Percentiles rank a stretch among this genome's conserved stretches.
phyloP scores from a whole-genome alignment of 495 filamentous ascomycete species.

The Xylaria telfairii region DNA sequence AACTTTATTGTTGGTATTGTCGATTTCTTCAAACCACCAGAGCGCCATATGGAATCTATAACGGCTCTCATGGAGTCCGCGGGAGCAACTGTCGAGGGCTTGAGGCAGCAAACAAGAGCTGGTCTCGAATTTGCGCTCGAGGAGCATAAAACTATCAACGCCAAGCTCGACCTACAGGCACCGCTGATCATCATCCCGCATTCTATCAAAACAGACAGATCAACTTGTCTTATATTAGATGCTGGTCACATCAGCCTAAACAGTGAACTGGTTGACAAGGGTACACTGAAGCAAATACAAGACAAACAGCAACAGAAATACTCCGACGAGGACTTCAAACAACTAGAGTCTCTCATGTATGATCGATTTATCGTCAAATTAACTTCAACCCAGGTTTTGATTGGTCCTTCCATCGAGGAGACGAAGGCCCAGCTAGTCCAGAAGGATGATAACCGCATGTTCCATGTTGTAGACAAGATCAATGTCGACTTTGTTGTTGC shows the following conservation, averaged over 20 bases:
- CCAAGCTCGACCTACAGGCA: slow-evolving; percentile 92
- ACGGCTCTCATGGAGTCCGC: slow-evolving; percentile 91
- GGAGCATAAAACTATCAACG: slow-evolving; percentile 97
- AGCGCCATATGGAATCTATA: slow-evolving; percentile 98
- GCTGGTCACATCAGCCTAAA: slow-evolving; percentile 94
- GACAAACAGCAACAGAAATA: slow-evolving; percentile 88
- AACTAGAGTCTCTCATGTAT: slow-evolving; percentile 90
- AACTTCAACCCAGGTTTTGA: slow-evolving; percentile 90
- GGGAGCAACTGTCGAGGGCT: slow-evolving; percentile 90
- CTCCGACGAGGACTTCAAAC: slow-evolving; percentile 85
- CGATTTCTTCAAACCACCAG: slow-evolving; percentile 94
- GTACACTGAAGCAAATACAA: slow-evolving; percentile 85
- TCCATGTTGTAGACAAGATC: slow-evolving; percentile 95
- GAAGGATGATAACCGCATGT: slow-evolving; percentile 69
- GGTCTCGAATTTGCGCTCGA: slow-evolving; percentile 94
- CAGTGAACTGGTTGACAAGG: slow-evolving; percentile 90
- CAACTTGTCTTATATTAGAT: slow-evolving; percentile 90
- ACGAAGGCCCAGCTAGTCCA: slow-evolving; percentile 83
- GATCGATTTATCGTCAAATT: slow-evolving; percentile 93
- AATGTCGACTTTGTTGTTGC: slow-evolving; percentile 95
- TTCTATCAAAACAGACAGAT: slow-evolving; percentile 78
- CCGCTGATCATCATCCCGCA: slow-evolving; percentile 96
- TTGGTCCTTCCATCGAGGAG: slow-evolving; percentile 91
- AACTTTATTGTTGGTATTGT: slow-evolving; percentile 86
- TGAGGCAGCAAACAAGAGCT: slow-evolving; percentile 93